These are phyloP conservation scores for Quillaja saponaria DNA, from an alignment of 306 rosid species.

Conservation along the genomic window DNA sequence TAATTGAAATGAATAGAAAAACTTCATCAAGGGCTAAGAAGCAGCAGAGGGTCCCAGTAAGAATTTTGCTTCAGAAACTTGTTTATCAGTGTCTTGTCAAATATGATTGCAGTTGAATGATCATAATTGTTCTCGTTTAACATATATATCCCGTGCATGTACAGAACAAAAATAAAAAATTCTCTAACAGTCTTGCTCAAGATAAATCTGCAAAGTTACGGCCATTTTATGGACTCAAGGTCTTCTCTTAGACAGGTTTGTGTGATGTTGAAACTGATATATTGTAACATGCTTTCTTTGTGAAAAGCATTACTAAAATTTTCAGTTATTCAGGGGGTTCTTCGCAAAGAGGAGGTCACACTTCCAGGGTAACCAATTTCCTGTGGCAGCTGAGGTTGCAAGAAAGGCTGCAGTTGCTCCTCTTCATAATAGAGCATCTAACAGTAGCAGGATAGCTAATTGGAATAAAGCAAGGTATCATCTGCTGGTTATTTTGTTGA, in stretches of 20 bases:
- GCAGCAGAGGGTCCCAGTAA: constrained; percentile 59
- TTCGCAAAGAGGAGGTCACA: constrained; percentile 82
- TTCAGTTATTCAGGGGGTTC: constrained; percentile 52
- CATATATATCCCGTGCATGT: not conserved
- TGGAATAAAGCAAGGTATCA: constrained; percentile 83
- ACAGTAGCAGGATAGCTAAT: constrained; percentile 50
- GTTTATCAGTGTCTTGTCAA: not conserved
- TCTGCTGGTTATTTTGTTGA: not conserved
- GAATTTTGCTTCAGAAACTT: constrained; percentile 8
- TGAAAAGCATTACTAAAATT: not conserved
- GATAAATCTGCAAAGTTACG: constrained; percentile 59
- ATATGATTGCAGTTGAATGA: not conserved
- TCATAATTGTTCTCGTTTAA: not conserved
- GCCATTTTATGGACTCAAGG: constrained; percentile 65
- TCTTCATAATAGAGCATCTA: constrained; percentile 47
- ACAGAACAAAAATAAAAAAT: constrained; percentile 70
- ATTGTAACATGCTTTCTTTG: not conserved
- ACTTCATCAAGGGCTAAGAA: constrained; percentile 35
- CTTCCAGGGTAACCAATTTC: constrained; percentile 79
- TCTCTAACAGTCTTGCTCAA: constrained; percentile 48
- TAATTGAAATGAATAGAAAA: constrained; percentile 76
- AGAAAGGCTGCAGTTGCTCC: constrained; percentile 73
- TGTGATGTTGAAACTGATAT: not conserved
- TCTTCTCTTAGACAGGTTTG: constrained; percentile 83
- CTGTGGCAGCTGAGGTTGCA: constrained; percentile 64